phyloP scores from a whole-genome alignment of 2,329 filamentous ascomycete species.

The Cylindrodendrum hubeiense region DNA sequence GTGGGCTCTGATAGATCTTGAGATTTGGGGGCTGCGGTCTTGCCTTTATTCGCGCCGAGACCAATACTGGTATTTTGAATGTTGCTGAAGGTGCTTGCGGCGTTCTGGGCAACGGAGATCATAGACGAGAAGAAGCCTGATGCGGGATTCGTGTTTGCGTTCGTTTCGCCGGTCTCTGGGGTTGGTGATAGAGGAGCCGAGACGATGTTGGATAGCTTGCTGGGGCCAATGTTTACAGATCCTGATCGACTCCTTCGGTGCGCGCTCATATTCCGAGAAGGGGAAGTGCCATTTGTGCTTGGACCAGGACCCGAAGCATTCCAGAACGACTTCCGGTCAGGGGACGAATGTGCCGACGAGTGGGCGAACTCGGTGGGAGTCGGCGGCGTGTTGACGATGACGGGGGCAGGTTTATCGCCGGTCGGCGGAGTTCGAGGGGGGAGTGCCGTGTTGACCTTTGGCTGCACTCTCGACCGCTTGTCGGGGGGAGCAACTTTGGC shows the following conservation, averaged over 20 bases:
- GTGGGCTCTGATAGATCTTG: constrained; percentile 42
- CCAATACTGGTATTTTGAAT: constrained; percentile 75
- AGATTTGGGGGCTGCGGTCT: constrained; percentile 35
- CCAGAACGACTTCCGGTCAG: constrained; percentile 47
- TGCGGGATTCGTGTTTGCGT: constrained; percentile 59
- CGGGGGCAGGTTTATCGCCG: constrained; percentile 59
- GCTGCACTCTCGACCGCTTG: constrained; percentile 44
- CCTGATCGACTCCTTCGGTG: constrained; percentile 70
- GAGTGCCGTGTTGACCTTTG: constrained; percentile 47
- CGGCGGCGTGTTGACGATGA: constrained; percentile 76
- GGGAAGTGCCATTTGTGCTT: constrained; percentile 68
- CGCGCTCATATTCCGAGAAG: constrained; percentile 78
- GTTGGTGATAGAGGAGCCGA: constrained; percentile 81
- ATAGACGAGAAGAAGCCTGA: constrained; percentile 93
- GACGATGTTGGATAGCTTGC: constrained; percentile 86
- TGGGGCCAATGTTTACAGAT: constrained; percentile 73
- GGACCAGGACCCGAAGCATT: constrained; percentile 41
- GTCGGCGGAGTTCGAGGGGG: constrained; percentile 63
- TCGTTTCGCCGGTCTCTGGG: constrained; percentile 73
- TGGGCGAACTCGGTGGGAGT: constrained; percentile 65
- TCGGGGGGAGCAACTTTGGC: constrained; percentile 47
- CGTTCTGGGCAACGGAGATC: constrained; percentile 92
- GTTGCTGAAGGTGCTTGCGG: constrained; percentile 80
- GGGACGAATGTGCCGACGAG: constrained; percentile 38
- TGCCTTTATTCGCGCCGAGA: constrained; percentile 59